These are phyloP conservation scores for Rhodotorula sp. DNA, from an alignment of 1,284 basidiomycete species.

Conservation along the genomic window DNA sequence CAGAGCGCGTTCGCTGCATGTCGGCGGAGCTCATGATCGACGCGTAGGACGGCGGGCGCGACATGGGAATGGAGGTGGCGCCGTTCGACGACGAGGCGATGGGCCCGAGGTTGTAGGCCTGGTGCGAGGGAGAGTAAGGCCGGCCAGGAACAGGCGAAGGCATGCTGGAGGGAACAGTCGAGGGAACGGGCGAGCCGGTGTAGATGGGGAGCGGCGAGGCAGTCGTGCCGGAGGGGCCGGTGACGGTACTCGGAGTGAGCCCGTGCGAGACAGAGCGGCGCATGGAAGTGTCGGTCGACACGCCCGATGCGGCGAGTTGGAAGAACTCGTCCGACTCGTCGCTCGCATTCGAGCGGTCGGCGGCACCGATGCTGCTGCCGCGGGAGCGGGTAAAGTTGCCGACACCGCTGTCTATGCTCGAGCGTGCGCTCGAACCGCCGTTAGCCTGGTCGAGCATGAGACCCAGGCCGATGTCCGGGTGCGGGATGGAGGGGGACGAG, in stretches of 20 bases:
- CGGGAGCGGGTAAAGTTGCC: background rate
- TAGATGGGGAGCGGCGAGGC: slow-evolving; percentile 26
- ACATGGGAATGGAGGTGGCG: slow-evolving; percentile 15
- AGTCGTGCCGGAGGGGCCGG: slow-evolving; percentile 8
- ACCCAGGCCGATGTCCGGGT: slow-evolving; percentile 25
- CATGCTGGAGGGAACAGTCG: slow-evolving; percentile 5
- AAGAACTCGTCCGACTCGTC: slow-evolving; percentile 22
- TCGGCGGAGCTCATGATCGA: slow-evolving; percentile 12
- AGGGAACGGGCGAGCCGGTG: slow-evolving; percentile 26
- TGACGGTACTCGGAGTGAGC: slow-evolving; percentile 23
- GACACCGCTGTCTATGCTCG: slow-evolving; percentile 12
- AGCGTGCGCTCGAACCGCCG: background rate
- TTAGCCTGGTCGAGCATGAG: slow-evolving; percentile 29
- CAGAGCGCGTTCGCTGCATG: slow-evolving; percentile 33
- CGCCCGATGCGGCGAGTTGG: slow-evolving; percentile 1
- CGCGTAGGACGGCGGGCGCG: slow-evolving; percentile 25
- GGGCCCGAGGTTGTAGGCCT: slow-evolving; percentile 12
- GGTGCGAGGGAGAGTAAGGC: slow-evolving; percentile 19
- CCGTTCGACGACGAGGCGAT: background rate
- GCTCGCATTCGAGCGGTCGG: background rate
- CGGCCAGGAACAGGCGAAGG: slow-evolving; percentile 14
- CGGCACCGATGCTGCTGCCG: background rate
- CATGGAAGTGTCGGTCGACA: background rate
- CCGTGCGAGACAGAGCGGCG: slow-evolving; percentile 9
- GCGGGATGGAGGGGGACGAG: background rate